These are phyloP conservation scores for Alternaria conjuncta DNA, from an alignment of 2,329 filamentous ascomycete species.

Conservation along the genomic window DNA sequence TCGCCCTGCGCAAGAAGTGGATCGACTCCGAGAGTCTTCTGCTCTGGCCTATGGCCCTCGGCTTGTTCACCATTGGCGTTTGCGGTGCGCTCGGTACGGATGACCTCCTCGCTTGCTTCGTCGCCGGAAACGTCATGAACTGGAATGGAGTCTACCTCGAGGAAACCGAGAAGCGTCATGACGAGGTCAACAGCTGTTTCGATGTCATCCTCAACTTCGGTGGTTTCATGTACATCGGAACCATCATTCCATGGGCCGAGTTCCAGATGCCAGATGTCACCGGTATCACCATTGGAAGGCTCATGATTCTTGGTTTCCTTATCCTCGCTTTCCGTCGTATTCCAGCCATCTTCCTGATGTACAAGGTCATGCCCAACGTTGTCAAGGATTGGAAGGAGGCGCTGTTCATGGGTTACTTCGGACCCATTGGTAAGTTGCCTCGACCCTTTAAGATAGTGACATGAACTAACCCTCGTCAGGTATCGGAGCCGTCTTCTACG, in stretches of 20 bases:
- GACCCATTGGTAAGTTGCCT: conserved; percentile 45
- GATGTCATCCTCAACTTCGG: conserved; percentile 67
- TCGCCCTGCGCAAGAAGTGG: conserved; percentile 52
- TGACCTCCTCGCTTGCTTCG: conserved; percentile 67
- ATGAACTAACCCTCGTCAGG: conserved; percentile 21
- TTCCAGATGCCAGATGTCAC: conserved; percentile 61
- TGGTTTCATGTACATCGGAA: conserved; percentile 66
- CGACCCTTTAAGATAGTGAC: not conserved
- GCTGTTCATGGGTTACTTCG: conserved; percentile 66
- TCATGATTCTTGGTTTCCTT: conserved; percentile 60
- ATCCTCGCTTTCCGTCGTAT: conserved; percentile 64
- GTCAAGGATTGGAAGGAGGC: conserved; percentile 64
- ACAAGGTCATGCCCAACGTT: conserved; percentile 62
- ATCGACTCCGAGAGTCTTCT: conserved; percentile 60
- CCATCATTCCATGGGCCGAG: conserved; percentile 62
- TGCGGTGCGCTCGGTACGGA: conserved; percentile 63
- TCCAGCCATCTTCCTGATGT: conserved; percentile 61
- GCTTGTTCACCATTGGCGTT: conserved; percentile 64
- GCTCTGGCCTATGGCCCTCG: conserved; percentile 57
- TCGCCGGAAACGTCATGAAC: conserved; percentile 65
- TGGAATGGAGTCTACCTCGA: conserved; percentile 67
- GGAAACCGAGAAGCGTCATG: conserved; percentile 63
- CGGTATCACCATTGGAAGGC: conserved; percentile 59
- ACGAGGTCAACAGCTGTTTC: conserved; percentile 66
- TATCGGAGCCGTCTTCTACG: conserved; percentile 55